Evolutionary conservation across 2,329 filamentous ascomycete genomes (phyloP), one percentile per base, ranked within the genome.

Genomic region (Bipolaris bicolor): DNA sequence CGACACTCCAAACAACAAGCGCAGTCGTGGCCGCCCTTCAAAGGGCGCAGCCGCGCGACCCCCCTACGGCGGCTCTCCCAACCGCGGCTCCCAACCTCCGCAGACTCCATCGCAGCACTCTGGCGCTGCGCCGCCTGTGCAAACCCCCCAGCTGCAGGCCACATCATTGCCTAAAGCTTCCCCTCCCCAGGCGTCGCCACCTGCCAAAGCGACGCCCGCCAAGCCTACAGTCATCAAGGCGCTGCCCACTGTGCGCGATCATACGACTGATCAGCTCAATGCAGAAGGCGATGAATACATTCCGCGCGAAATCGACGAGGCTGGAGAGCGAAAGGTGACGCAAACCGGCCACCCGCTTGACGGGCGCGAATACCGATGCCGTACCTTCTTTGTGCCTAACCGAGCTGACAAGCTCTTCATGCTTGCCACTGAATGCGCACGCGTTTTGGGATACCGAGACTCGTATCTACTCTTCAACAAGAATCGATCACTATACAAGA

Each of bases 381-480:
- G 93, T 62, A 98, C 94, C 1, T 99, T 99, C 76, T 87, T 91
- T 64, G 93, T 99, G 3, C 92, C 94, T 16, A 89, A 96, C 70
- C 85, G 95, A 67, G 92, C 91, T 26, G 89, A 96, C 65, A 97
- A 97, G 78, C 85, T 98, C 5, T 99, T 98, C 79, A 99, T 99
- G 95, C 86, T 99, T 50, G 95, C 95, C 34, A 99, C 95, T 15
- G 95, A 99, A 78, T 98, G 95, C 74, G 95, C 95, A 22, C 88
- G 95, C 65, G 92, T 97, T 3, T 82, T 98, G 20, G 91, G 92
- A 45, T 99, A 99, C 76, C 86, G 95, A 60, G 95, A 99, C 77
- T 97, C 93, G n/a, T 99, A 99, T 76, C 83, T 99, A 34, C 82
- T 99, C 15, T 99, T 99, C 82, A 98, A 98, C 84, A 97, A 98